phyloP scores from a whole-genome alignment of 1,139 yeast species.

The Lodderomyces oxycetoniae region DNA sequence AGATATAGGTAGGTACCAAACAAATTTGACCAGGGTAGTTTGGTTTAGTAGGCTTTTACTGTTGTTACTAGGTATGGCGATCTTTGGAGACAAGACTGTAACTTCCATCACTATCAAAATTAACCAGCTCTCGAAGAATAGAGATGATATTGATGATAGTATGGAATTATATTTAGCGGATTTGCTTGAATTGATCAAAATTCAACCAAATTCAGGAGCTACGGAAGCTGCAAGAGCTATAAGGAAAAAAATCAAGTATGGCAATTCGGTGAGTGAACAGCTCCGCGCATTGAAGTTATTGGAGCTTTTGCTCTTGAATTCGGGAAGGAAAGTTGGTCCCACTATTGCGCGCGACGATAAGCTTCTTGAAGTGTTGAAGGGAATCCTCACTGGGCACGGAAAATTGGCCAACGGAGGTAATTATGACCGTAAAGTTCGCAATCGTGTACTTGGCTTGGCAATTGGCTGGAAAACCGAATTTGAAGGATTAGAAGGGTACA shows the following conservation, averaged over 20 bases:
- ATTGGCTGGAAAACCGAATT: conserved; percentile 61
- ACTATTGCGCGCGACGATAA: conserved; percentile 66
- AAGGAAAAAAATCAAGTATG: conserved; percentile 84
- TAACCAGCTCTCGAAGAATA: conserved; percentile 34
- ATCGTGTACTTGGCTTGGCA: conserved; percentile 46
- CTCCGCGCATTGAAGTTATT: conserved; percentile 62
- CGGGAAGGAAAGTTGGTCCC: conserved; percentile 48
- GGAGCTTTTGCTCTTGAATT: conserved; percentile 74
- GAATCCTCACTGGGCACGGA: conserved; percentile 38
- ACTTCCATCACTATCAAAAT: conserved; percentile 44
- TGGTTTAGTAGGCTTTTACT: no score
- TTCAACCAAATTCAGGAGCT: conserved; percentile 45
- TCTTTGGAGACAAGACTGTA: conserved; percentile 37
- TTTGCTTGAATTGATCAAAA: conserved; percentile 34
- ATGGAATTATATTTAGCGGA: conserved; percentile 36
- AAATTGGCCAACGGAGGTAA: conserved; percentile 35
- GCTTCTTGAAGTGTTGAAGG: conserved; percentile 60
- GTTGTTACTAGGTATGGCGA: conserved; percentile 42
- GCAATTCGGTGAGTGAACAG: conserved; percentile 54
- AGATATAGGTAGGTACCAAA: no score
- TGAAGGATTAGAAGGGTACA: conserved; percentile 46
- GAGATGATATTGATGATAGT: conserved; percentile 33
- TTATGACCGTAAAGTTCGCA: conserved; percentile 44
- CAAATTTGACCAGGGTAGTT: no score
- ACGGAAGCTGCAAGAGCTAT: conserved; percentile 87